phyloP scores from a whole-genome alignment of 345 rosid genomes.

The Arabis hirsuta region DNA sequence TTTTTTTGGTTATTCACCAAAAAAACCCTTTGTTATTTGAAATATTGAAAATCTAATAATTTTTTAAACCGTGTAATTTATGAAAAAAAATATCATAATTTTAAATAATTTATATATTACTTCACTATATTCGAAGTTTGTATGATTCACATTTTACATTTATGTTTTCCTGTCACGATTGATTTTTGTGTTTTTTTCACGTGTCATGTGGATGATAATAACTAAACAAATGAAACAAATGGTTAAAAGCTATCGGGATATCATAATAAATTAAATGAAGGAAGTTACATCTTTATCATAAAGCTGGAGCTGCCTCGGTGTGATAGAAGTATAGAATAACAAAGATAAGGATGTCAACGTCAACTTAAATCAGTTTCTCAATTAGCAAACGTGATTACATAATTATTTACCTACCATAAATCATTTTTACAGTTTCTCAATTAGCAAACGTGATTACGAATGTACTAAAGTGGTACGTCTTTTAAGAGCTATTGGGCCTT shows the following conservation, averaged over 20 bases:
- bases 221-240: slow-evolving; percentile 1
- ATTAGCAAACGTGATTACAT: neutral
- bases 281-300: slow-evolving; percentile 36
- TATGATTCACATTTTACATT: neutral
- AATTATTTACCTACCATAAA: no score
- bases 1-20: no score
- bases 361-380: slow-evolving; percentile 8
- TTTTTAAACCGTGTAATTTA: no score
- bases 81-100: no score
- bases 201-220: neutral
- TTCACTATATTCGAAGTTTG: neutral
- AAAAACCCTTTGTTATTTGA: no score
- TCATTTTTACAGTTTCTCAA: no score
- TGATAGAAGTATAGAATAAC: slow-evolving; percentile 1
- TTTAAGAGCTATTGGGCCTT: slow-evolving; percentile 23
- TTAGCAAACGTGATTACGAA: neutral
- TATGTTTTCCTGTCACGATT: neutral
- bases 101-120: no score
- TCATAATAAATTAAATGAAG: slow-evolving; percentile 10
- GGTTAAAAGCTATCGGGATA: neutral
- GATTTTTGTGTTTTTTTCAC: no score
- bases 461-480: neutral
- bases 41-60: no score
- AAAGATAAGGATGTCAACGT: slow-evolving; percentile 34
- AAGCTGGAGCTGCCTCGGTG: slow-evolving; percentile 33